Evolutionary conservation across 1,139 yeast genomes (phyloP), one percentile per base, ranked within the genome.

Genomic region (Kurtzmaniella quercitrusa): DNA sequence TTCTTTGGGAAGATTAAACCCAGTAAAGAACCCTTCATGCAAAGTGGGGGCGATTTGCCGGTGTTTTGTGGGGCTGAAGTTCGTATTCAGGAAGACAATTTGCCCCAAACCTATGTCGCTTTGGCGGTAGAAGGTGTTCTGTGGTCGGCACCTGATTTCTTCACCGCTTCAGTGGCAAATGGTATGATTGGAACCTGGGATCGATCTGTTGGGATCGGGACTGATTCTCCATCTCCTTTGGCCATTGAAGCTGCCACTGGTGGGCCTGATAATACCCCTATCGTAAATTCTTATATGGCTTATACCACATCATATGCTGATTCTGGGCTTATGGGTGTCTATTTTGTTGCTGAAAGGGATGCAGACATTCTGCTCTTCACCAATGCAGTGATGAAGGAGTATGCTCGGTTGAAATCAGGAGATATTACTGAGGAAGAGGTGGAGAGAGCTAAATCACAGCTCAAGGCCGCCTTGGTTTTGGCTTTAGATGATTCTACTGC

Each of bases 101-200:
- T 93, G 60, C 96, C 97, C 21, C 83, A 83, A 8, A 91, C 97
- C 2, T 95, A 93, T 66, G 81, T 90, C 46, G 98, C 97, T 7
- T 68, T 93, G 49, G 95, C 97, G 11, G 85, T 93, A n/a, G 98
- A 93, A 68, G 98, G 99, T 55, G 97, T 91, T 23, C 85, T 96
- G 40, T 93, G 99, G 99, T 85, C 88, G 29, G 89, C 95, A 3
- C 91, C 95, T 8, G 98, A 93, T 63, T 93, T 91, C 67, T 91
- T 90, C 70, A 86, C 95, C 25, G 97, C 96, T 1, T 76, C 95
- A 18, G 96, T 93, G 1, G 95, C 97, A 5, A 97, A 93, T 68
- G 97, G 98, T 14, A 86, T 93, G 49, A 85, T 93, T 41, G 98
- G 98, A 38, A 88, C 91, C 58, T 93, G 98, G 98, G 98, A 93